These are phyloP conservation scores for Vigna reflexopilosa DNA, from an alignment of 306 rosid genomes.

Conservation along the genomic window DNA sequence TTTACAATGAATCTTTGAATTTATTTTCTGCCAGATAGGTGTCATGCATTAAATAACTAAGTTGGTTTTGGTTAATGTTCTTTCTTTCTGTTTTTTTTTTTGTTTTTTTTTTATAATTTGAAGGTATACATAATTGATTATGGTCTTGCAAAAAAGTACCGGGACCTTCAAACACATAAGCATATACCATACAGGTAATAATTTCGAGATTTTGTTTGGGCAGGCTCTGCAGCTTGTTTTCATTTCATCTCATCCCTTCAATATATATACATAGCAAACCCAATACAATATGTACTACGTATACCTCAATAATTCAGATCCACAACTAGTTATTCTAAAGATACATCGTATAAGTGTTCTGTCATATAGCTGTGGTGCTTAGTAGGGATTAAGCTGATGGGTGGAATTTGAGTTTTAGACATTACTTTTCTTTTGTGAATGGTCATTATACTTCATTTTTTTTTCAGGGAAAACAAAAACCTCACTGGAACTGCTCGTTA, in stretches of 20 bases:
- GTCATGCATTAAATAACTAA: not conserved
- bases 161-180: slow-evolving; percentile 98
- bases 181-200: slow-evolving; percentile 96
- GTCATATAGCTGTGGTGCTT: slow-evolving; percentile 8
- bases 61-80: slow-evolving; percentile 37
- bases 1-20: not conserved
- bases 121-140: slow-evolving; percentile 97
- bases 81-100: slow-evolving; percentile 24
- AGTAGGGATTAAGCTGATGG: slow-evolving; percentile 19
- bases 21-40: slow-evolving; percentile 5
- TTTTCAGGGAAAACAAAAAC: slow-evolving; percentile 94
- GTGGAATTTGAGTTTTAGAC: not conserved
- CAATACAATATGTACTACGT: not conserved
- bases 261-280: not conserved
- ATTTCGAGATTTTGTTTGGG: slow-evolving; percentile 37
- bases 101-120: slow-evolving; percentile 21
- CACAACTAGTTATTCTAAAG: not conserved
- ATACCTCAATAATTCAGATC: not conserved
- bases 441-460: not conserved
- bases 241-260: slow-evolving; percentile 32
- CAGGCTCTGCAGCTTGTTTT: slow-evolving; percentile 33
- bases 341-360: not conserved
- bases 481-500: slow-evolving; percentile 99
- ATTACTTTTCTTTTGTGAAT: slow-evolving; percentile 21
- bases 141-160: slow-evolving; percentile 94